These are phyloP conservation scores for Boechera retrofracta DNA, from an alignment of 345 rosid genomes.

Conservation along the genomic window DNA sequence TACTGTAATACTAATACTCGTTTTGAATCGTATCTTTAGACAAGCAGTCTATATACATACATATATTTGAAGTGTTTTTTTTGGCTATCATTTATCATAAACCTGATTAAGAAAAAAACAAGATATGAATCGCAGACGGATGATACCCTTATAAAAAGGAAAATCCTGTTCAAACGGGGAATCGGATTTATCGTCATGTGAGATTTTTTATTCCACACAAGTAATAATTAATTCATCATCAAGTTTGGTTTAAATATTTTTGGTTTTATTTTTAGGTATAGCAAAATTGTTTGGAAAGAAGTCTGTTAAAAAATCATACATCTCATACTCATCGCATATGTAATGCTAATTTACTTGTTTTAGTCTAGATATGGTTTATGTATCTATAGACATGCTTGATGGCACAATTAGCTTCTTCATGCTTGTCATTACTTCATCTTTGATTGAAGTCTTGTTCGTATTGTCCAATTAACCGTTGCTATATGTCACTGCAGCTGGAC, in stretches of 20 bases:
- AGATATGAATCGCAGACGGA: too few species aligned
- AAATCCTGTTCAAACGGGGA: not conserved
- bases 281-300: not conserved
- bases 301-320: not conserved
- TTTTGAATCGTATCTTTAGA: too few species aligned
- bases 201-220: not conserved
- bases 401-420: not conserved
- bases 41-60: too few species aligned
- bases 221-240: not conserved
- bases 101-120: too few species aligned
- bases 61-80: too few species aligned
- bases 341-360: not conserved
- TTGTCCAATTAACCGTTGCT: constrained; percentile 15
- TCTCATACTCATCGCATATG: not conserved
- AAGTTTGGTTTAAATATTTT: not conserved
- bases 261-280: not conserved
- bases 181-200: not conserved
- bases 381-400: not conserved
- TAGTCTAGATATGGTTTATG: not conserved
- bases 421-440: not conserved
- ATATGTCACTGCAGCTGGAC: constrained; percentile 15
- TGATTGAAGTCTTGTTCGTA: constrained; percentile 19
- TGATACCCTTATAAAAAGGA: not conserved
- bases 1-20: too few species aligned
- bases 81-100: too few species aligned